Base-by-base conservation (phyloP, 768 basidiomycete genomes). In the Brasilioporus rufonigricans region DNA sequence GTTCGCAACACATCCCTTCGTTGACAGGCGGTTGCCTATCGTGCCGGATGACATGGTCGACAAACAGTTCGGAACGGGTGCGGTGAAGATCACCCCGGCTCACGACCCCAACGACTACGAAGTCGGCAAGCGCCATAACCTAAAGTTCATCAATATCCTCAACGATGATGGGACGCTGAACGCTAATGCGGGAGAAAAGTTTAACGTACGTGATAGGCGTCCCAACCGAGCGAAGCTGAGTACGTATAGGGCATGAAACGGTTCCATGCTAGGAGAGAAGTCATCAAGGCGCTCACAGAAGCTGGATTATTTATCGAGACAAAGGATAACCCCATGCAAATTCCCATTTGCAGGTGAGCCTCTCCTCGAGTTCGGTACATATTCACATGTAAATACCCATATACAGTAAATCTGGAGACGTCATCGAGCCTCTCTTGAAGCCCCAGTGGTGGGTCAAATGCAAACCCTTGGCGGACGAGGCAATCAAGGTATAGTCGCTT, bases 371-470 rank as follows among this genome's bases (percentile, higher is more conserved):
- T 39, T 51, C 33, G 12, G 32, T 7, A 39, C 44, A 26, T 43
- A 21, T 35, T 13, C 14, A 26, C 10, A 12, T 51, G 11, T 52
- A 12, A 50, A 57, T 61, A 2, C 65, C 19, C 19, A 36, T 26
- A 38, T 50, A 3, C 60, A 96, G 91, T 62, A 96, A 97, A 80
- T 97, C 93, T 3, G 96, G 96, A 1, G 97, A 99, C 68, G 72
- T 99, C 50, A 97, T 98, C 61, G 97, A 99, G 71, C 88, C 91
- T 2, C 76, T 98, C 21, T 76, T 98, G 64, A 98, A 97, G 71
- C 97, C 97, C 0, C 97, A 99, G 68, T 99, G 97, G 97, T 99
- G 96, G 95, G 89, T 99, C 33, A 85, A 87, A 70, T 96, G 94
- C 75, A 84, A 91, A 71, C 88, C 89, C 1, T 76, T 98, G 48